A percentile compares a stretch with the other conserved stretches of the same genome.
Conservation (phyloP, 257 asterid species). For the Solanum megistacrolobum region DNA sequence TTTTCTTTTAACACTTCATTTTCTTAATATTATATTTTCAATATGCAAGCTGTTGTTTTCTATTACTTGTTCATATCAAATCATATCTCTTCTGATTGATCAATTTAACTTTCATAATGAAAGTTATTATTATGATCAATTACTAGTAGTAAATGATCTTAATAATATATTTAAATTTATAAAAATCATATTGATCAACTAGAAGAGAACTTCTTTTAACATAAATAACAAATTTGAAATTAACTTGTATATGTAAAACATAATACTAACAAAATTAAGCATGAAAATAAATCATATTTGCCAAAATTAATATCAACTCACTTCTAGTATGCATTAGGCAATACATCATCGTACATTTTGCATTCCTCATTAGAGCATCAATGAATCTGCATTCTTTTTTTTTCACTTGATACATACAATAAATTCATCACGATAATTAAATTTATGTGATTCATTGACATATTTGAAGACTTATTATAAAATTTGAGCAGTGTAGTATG, state of each 20-base stretch:
- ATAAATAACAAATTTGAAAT: neutral
- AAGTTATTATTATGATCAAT: neutral
- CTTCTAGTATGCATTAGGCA: constrained; percentile 18
- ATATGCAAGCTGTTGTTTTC: neutral
- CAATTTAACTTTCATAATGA: neutral
- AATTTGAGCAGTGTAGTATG: constrained; percentile 34
- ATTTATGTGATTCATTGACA: constrained; percentile 19
- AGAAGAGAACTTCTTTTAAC: neutral
- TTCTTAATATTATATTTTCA: neutral
- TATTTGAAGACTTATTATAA: constrained; percentile 22
- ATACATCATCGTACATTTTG: constrained; percentile 31
- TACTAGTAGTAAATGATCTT: neutral
- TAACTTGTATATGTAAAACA: neutral
- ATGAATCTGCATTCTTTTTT: constrained; percentile 28
- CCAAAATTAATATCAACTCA: constrained; percentile 29
- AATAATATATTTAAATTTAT: neutral
- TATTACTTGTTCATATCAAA: neutral
- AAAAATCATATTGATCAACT: neutral
- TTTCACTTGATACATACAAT: constrained; percentile 25
- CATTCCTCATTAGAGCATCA: constrained; percentile 31
- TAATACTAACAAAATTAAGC: neutral
- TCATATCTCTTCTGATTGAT: neutral
- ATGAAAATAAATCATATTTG: constrained; percentile 18
- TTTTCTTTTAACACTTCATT: neutral
- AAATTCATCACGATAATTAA: constrained; percentile 38